Evolutionary conservation across 106 monocot species (phyloP), one percentile per base, ranked within the genome.

Genomic region (Phalaenopsis equestris): DNA sequence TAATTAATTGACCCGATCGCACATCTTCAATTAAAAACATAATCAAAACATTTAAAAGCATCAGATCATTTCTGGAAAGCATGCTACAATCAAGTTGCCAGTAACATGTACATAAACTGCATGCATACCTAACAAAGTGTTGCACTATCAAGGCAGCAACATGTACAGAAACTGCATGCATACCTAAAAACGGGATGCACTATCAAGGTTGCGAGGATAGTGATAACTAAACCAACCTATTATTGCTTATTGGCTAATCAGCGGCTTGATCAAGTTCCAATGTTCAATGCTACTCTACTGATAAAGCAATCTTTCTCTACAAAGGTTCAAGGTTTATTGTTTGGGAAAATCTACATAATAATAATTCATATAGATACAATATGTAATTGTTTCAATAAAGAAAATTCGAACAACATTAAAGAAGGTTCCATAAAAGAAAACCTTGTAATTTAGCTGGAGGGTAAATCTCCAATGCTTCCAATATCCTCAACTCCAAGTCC

Each of bases 401-500:
- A 61, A 61, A 61, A 9, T 61, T 21, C 61, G 11, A 48, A 47
- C 2, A 48, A 48, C 12, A 24, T 18, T 4, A 48, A 46, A 24
- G 16, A 75, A 48, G 30, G 78, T 21, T 1, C 41, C 57, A 57
- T 38, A 78, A 55, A 41, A 80, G 30, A 49, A 30, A 4, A 92
- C 95, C 95, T 91, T 93, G 87, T 74, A 95, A 70, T 84, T 84
- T 95, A 38, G 79, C 83, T 3, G 93, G 93, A 70, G 88, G 89
- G 65, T 93, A 93, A 41, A 86, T 86, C 79, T 95, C 95, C 56
- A 95, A 83, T 79, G 92, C 93, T 87, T 95, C 88, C 78, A 95
- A 67, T 23, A 93, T 74, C 80, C 85, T 86, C 65, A 95, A 56
- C 77, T 95, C 95, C 86, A 95, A 58, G 11, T 93, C 95, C 24